These are phyloP conservation scores for Fusarium drepaniforme DNA, from an alignment of 2,329 filamentous ascomycete species.

Conservation along the genomic window DNA sequence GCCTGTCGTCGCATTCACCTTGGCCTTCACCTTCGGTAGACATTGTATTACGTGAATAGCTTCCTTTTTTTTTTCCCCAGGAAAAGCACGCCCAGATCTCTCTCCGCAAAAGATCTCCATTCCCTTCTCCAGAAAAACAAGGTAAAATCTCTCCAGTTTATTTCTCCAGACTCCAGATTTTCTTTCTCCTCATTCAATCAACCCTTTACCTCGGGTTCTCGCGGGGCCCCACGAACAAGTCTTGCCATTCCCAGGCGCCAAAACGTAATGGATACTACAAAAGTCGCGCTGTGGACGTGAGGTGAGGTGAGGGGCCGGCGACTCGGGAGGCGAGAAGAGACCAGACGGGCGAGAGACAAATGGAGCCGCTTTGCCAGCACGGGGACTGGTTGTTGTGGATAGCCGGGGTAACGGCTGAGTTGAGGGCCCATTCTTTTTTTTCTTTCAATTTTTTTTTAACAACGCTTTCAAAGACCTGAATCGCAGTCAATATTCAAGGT, in stretches of 20 bases:
- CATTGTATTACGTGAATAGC: background rate
- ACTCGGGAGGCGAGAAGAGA: background rate
- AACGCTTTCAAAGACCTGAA: background rate
- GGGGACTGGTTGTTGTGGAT: conserved; percentile 15
- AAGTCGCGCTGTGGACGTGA: conserved; percentile 18
- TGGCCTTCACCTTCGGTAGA: conserved; percentile 19
- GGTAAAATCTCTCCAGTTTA: conserved; percentile 28
- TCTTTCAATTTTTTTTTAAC: background rate
- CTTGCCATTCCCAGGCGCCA: conserved; percentile 17
- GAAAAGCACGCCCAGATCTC: conserved; percentile 16
- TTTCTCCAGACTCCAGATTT: conserved; percentile 18
- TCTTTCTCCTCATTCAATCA: background rate
- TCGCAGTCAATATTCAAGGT: background rate
- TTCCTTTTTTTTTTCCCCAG: background rate
- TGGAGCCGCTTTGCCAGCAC: conserved; percentile 12
- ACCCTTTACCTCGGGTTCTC: conserved; percentile 22
- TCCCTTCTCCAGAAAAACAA: conserved; percentile 40
- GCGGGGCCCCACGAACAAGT: conserved; percentile 42
- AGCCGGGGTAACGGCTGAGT: conserved; percentile 1
- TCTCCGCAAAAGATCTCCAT: conserved; percentile 16
- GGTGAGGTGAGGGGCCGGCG: background rate
- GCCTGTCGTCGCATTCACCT: conserved; percentile 22
- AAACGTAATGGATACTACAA: conserved; percentile 45
- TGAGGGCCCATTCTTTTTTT: background rate
- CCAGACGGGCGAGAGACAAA: background rate